Conservation (phyloP, 805 yeast species). For the Groenewaldozyma tartarivorans region DNA sequence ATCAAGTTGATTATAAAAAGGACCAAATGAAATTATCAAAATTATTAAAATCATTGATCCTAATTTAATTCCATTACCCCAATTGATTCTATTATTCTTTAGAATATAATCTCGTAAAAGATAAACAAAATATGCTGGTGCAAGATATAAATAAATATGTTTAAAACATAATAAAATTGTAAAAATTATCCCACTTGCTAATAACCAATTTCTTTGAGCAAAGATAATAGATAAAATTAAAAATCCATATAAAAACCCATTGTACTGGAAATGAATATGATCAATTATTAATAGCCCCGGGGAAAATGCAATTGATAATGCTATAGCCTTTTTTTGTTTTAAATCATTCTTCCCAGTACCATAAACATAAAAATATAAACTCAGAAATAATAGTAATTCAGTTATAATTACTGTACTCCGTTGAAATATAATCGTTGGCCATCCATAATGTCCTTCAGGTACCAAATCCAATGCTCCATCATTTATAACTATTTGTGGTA, state of each 20-base stretch:
- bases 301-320: conserved; percentile 70
- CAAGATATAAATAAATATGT: conserved; percentile 85
- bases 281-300: conserved; percentile 90
- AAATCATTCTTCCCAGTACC: conserved; percentile 27
- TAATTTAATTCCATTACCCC: conserved; percentile 52
- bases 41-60: conserved; percentile 54
- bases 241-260: conserved; percentile 86
- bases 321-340: conserved; percentile 58
- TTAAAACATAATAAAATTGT: conserved; percentile 79
- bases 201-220: conserved; percentile 49
- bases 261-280: conserved; percentile 95
- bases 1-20: conserved; percentile 60
- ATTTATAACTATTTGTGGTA: conserved; percentile 47
- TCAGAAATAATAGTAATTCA: conserved; percentile 60
- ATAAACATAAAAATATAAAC: conserved; percentile 60
- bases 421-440: conserved; percentile 78
- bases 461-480: conserved; percentile 77
- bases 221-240: conserved; percentile 63
- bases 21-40: conserved; percentile 64
- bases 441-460: conserved; percentile 55
- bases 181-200: conserved; percentile 54
- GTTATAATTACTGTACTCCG: conserved; percentile 68
- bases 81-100: conserved; percentile 33
- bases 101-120: conserved; percentile 66
- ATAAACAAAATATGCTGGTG: conserved; percentile 86